Conservation (phyloP, 2,329 filamentous ascomycete genomes). For the Chlorencoelia australis region DNA sequence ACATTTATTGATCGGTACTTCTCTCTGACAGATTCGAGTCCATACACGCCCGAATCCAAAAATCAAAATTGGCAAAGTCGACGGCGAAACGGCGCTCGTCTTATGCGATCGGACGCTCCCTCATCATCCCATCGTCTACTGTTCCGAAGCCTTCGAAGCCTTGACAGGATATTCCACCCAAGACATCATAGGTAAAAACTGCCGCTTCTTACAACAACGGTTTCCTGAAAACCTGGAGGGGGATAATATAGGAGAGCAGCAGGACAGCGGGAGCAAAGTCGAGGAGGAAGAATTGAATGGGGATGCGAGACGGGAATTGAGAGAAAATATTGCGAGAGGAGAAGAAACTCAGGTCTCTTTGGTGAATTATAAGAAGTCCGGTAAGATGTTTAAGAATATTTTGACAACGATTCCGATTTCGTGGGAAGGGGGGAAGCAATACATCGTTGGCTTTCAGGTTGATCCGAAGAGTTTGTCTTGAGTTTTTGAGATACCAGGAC, state of each 20-base stretch:
- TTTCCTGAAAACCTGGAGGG: slow-evolving; percentile 38
- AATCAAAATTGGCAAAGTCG: slow-evolving; percentile 81
- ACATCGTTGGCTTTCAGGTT: slow-evolving; percentile 20
- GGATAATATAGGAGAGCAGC: slow-evolving; percentile 39
- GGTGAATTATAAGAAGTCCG: slow-evolving; percentile 89
- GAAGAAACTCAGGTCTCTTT: slow-evolving; percentile 79
- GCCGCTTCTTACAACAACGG: slow-evolving; percentile 83
- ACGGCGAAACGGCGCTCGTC: slow-evolving; percentile 88
- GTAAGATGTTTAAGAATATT: slow-evolving; percentile 85
- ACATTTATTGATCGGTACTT: background rate
- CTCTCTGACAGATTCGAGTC: slow-evolving; percentile 35
- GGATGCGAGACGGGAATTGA: slow-evolving; percentile 68
- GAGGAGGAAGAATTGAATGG: slow-evolving; percentile 52
- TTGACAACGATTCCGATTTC: slow-evolving; percentile 88
- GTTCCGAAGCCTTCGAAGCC: slow-evolving; percentile 86
- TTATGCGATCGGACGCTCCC: slow-evolving; percentile 85
- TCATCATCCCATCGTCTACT: slow-evolving; percentile 87
- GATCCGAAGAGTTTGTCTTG: too few relatives aligned
- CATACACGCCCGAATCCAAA: slow-evolving; percentile 71
- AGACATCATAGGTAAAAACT: slow-evolving; percentile 83
- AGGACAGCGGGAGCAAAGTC: slow-evolving; percentile 62
- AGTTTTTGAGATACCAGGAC: too few relatives aligned
- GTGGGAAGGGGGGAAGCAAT: slow-evolving; percentile 37
- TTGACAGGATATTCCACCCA: slow-evolving; percentile 80
- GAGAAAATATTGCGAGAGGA: slow-evolving; percentile 62